Evolutionary conservation across 2,329 filamentous ascomycete genomes (phyloP), one percentile per base, ranked within the genome.

Genomic region (Exophiala mesophila): DNA sequence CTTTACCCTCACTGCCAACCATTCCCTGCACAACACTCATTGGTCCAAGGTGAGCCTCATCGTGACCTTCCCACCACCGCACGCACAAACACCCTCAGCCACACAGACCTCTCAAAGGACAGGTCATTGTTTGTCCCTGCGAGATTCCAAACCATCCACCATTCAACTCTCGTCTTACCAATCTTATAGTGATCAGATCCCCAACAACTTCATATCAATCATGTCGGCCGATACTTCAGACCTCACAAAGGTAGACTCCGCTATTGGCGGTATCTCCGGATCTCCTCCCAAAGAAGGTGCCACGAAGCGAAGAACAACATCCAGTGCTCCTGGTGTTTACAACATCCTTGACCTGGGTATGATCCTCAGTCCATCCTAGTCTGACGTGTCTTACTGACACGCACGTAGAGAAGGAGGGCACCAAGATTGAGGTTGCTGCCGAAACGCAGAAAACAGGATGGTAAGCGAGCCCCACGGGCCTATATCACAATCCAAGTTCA

Each of bases 401-500:
- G 9, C 19, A 2, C 13, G 9, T 63, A 94, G 88, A 89, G 68
- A 80, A 80, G 61, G 78, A 87, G 59, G 76, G 76, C 42, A 82
- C 78, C 55, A 77, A 85, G 50, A 73, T 94, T 44, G 62, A 81
- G 59, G 82, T 94, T 57, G 81, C 86, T 26, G 73, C 78, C 47
- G 87, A 94, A 69, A 94, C 88, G 41, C 88, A 94, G 66, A 83
- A 82, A 69, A 83, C 88, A 45, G 87, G 86, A 67, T 94, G 88
- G 87, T 94, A 77, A 65, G 83, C 65, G 19, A 8, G 5, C 12
- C 6, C n/a, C 17, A 6, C n/a, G 12, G 6, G 6, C 16, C 20
- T 16, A 18, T 28, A 18, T 33, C 30, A 28, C 18, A 19, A 21
- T 38, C 19, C 31, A 31, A 20, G 29, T n/a, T 24, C 20, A 28